Conservation (phyloP, 345 rosid species). For the Salix koriyanagi region DNA sequence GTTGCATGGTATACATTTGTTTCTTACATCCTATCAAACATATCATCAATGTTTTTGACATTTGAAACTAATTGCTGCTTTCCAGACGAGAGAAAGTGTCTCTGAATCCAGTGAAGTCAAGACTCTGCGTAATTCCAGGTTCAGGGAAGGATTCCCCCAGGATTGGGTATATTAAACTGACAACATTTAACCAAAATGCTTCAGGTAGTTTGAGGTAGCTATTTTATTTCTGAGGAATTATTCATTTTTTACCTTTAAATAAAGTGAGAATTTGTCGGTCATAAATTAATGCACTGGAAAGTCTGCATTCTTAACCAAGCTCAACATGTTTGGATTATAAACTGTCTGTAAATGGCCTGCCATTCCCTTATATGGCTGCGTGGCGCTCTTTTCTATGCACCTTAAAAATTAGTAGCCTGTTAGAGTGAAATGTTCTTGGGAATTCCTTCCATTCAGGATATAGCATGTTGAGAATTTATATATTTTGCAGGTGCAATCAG, state of each 20-base stretch:
- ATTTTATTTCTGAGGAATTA: not conserved
- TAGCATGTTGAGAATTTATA: slow-evolving; percentile 8
- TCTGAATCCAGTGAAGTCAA: slow-evolving; percentile 84
- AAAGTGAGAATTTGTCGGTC: not conserved
- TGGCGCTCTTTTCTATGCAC: not conserved
- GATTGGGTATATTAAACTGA: slow-evolving; percentile 87
- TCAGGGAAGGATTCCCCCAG: slow-evolving; percentile 58
- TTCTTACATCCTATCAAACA: not conserved
- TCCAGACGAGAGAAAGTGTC: slow-evolving; percentile 79
- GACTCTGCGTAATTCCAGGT: slow-evolving; percentile 71
- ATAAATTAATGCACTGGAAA: not conserved
- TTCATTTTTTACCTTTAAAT: not conserved
- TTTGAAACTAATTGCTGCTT: slow-evolving; percentile 14
- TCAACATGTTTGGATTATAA: not conserved
- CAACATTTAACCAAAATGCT: slow-evolving; percentile 82
- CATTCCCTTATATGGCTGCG: too few relatives aligned
- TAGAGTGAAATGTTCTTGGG: not conserved
- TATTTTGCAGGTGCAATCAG: slow-evolving; percentile 64
- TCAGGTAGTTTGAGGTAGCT: slow-evolving; percentile 48
- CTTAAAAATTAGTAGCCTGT: not conserved
- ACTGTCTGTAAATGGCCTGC: not conserved
- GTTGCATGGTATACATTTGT: too few relatives aligned
- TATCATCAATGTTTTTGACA: not conserved
- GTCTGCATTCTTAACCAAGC: not conserved
- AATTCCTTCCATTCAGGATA: not conserved